Conservation (phyloP, 345 rosid species). For the Hibiscus tridactylites region DNA sequence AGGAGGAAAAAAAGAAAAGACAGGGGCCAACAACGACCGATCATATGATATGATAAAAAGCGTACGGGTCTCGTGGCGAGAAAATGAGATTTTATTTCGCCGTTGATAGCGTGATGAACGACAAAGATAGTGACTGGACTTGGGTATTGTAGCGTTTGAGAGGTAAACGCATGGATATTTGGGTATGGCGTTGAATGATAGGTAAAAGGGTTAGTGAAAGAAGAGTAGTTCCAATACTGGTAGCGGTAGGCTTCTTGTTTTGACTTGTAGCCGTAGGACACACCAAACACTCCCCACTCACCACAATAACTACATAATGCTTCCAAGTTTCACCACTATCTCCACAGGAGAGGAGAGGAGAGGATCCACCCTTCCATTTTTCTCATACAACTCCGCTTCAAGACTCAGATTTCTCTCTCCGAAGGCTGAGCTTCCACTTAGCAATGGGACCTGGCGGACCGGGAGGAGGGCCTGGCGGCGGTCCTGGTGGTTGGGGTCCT, state of each 20-base stretch:
- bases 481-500: slow-evolving; percentile 20
- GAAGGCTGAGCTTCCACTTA: neutral
- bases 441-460: slow-evolving; percentile 25
- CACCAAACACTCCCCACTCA: neutral
- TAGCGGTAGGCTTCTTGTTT: neutral
- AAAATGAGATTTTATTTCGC: too few relatives aligned
- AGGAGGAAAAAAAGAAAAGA: too few relatives aligned
- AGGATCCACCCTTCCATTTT: neutral
- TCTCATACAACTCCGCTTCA: neutral
- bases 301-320: neutral
- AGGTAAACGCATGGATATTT: too few relatives aligned
- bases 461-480: slow-evolving; percentile 15
- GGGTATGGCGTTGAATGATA: neutral
- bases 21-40: too few relatives aligned
- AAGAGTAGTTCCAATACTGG: neutral
- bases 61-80: too few relatives aligned
- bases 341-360: too few relatives aligned
- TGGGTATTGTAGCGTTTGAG: too few relatives aligned
- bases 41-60: too few relatives aligned
- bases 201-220: neutral
- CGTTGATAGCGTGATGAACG: too few relatives aligned
- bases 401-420: neutral
- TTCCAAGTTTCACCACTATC: neutral
- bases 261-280: neutral
- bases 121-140: too few relatives aligned